phyloP scores from a whole-genome alignment of 73 alveolate species.

The Breviolum minutum region DNA sequence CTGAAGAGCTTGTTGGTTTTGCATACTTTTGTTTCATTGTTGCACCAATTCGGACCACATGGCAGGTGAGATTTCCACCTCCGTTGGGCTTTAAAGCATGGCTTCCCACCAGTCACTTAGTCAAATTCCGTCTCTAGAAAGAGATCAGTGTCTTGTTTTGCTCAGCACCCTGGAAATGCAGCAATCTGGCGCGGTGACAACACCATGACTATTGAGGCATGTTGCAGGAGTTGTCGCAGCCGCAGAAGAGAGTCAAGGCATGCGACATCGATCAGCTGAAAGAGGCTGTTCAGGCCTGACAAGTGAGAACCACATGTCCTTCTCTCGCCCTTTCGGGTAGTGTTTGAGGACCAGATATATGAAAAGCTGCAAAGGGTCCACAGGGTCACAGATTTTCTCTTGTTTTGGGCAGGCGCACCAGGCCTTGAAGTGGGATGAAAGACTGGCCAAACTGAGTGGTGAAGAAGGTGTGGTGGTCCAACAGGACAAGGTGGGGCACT shows the following conservation, averaged over 20 bases:
- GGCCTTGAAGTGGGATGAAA: slow-evolving; percentile 92
- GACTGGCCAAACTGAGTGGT: slow-evolving; percentile 94
- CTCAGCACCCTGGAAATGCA: not conserved
- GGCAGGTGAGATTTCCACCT: slow-evolving; percentile 93
- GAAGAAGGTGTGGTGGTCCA: slow-evolving; percentile 90
- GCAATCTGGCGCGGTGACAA: not conserved
- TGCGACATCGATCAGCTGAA: slow-evolving; percentile 77
- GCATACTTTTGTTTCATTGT: not conserved
- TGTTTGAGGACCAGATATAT: no score
- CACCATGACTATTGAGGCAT: slow-evolving; percentile 33
- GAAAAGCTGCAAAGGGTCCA: no score
- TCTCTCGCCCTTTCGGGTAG: not conserved
- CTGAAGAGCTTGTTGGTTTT: not conserved
- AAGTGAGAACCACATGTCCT: not conserved
- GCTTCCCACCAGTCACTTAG: slow-evolving; percentile 73
- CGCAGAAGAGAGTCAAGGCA: slow-evolving; percentile 75
- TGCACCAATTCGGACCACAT: not conserved
- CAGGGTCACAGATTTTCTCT: not conserved
- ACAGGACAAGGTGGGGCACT: slow-evolving; percentile 70
- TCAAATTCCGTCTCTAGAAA: no score
- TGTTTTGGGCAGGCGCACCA: slow-evolving; percentile 36
- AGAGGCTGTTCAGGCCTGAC: slow-evolving; percentile 77
- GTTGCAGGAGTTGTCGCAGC: slow-evolving; percentile 88
- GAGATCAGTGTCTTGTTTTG: not conserved
- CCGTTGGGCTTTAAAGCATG: slow-evolving; percentile 93